These are phyloP conservation scores for Colletotrichum caudatum DNA, from an alignment of 2,329 filamentous ascomycete genomes.

Conservation along the genomic window DNA sequence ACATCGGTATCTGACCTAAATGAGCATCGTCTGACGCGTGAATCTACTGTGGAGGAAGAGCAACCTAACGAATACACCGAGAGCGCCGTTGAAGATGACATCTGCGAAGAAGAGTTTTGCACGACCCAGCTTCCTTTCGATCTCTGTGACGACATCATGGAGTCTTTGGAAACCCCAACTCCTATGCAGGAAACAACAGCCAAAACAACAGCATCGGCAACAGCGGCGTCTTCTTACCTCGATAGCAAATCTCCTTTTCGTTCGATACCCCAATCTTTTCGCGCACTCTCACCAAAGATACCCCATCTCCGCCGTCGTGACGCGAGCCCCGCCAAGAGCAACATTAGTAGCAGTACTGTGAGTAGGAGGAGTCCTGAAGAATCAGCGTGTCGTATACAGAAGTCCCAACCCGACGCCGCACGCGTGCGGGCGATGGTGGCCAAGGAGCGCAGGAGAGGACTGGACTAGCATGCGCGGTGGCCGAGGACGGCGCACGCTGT, in stretches of 20 bases:
- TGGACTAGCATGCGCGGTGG: constrained; percentile 53
- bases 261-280: constrained; percentile 51
- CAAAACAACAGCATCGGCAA: not conserved
- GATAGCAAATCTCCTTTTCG: constrained; percentile 52
- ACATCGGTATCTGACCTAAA: constrained; percentile 61
- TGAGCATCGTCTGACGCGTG: constrained; percentile 52
- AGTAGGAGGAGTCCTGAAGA: constrained; percentile 62
- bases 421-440: constrained; percentile 57
- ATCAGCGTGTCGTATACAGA: constrained; percentile 61
- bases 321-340: constrained; percentile 49
- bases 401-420: constrained; percentile 55
- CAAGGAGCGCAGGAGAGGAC: constrained; percentile 55
- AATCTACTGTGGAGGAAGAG: constrained; percentile 48
- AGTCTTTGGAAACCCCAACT: constrained; percentile 58
- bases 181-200: constrained; percentile 53
- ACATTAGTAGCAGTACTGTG: constrained; percentile 44
- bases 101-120: constrained; percentile 50
- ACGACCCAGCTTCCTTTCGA: constrained; percentile 55
- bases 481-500: constrained; percentile 49
- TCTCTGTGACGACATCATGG: constrained; percentile 50
- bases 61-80: constrained; percentile 45
- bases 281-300: constrained; percentile 52
- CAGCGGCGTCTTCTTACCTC: constrained; percentile 52
- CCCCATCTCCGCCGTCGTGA: constrained; percentile 50
- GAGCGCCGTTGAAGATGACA: constrained; percentile 48